Evolutionary conservation across 2,329 filamentous ascomycete species (phyloP).

Genomic region (Fusarium begoniae): DNA sequence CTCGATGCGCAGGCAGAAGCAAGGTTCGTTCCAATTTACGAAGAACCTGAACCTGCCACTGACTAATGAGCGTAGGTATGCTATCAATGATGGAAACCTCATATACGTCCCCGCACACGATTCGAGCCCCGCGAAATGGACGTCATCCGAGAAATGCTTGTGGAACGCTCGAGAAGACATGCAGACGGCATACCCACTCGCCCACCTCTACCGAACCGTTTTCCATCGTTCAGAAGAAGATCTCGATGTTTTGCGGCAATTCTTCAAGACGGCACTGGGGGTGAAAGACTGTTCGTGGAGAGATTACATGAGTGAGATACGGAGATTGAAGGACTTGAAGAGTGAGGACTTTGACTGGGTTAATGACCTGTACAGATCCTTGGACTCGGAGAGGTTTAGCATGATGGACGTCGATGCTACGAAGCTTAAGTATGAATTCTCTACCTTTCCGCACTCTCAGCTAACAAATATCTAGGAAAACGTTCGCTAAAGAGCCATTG

Average conservation of each 20-base stretch:
- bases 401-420: background rate
- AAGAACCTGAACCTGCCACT: fast-evolving
- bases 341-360: constrained; percentile 30
- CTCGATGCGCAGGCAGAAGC: background rate
- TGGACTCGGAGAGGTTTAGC: background rate
- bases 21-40: background rate
- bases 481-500: constrained; percentile 12
- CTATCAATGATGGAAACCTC: background rate
- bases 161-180: constrained; percentile 29
- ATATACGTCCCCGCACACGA: constrained; percentile 16
- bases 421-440: constrained; percentile 2
- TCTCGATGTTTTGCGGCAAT: constrained; percentile 24
- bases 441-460: fast-evolving
- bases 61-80: background rate
- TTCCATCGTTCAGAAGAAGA: constrained; percentile 12
- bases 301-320: constrained; percentile 27
- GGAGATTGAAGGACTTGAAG: constrained; percentile 4
- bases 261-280: constrained; percentile 18
- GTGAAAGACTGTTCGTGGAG: constrained; percentile 25
- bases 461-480: background rate
- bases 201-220: constrained; percentile 18
- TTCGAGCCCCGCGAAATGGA: constrained; percentile 14
- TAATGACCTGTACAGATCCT: constrained; percentile 5
- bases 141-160: constrained; percentile 6
- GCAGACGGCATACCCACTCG: constrained; percentile 24